phyloP scores from a whole-genome alignment of 805 yeast genomes.

The Saturnispora bothae region DNA sequence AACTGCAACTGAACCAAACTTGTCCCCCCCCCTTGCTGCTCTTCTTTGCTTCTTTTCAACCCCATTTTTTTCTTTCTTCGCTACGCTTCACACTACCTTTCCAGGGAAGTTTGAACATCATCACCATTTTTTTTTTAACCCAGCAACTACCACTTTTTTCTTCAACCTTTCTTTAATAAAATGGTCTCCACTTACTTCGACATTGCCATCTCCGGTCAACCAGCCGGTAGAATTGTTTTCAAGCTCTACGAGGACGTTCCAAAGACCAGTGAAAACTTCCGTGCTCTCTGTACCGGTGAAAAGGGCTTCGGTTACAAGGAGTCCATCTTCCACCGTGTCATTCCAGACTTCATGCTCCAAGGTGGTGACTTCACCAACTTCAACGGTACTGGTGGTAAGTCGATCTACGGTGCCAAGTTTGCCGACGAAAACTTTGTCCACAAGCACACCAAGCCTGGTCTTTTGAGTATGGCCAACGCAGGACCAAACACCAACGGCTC shows the following conservation, averaged over 20 bases:
- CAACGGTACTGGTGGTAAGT: slow-evolving; percentile 90
- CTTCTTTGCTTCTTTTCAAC: too few species aligned
- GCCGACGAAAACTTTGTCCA: slow-evolving; percentile 57
- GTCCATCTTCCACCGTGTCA: slow-evolving; percentile 92
- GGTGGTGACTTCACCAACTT: slow-evolving; percentile 84
- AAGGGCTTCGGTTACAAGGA: slow-evolving; percentile 85
- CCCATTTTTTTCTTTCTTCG: too few species aligned
- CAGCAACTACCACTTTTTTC: slow-evolving; percentile 1
- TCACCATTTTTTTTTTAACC: background rate
- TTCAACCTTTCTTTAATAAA: background rate
- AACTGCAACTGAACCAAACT: too few species aligned
- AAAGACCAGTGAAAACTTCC: slow-evolving; percentile 72
- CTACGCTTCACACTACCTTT: too few species aligned
- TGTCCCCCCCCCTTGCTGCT: too few species aligned
- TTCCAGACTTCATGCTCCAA: slow-evolving; percentile 94
- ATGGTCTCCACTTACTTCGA: slow-evolving; percentile 35
- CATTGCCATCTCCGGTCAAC: slow-evolving; percentile 26
- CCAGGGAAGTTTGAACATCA: too few species aligned
- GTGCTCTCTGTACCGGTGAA: slow-evolving; percentile 82
- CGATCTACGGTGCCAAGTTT: slow-evolving; percentile 61
- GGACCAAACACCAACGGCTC: slow-evolving; percentile 92
- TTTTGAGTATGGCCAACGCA: slow-evolving; percentile 85
- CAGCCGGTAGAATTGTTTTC: slow-evolving; percentile 59
- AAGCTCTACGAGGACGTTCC: slow-evolving; percentile 84
- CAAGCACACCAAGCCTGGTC: slow-evolving; percentile 71